phyloP scores from a whole-genome alignment of 768 basidiomycete genomes.

The Suillus americanus region DNA sequence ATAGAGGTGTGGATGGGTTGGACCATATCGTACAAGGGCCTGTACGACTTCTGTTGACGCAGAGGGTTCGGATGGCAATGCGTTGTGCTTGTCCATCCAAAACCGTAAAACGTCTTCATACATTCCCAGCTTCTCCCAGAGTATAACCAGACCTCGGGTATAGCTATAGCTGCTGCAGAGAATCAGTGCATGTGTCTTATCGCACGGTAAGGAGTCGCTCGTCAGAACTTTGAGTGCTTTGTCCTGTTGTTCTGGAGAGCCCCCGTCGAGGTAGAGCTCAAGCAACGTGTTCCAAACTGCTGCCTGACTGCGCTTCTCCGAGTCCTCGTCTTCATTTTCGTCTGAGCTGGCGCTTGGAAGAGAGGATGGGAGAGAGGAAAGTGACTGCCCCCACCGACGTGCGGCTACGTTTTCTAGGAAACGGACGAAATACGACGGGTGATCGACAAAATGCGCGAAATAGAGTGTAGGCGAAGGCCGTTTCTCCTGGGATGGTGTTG shows the following conservation, averaged over 20 bases:
- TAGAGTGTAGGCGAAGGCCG: conserved; percentile 81
- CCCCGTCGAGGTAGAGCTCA: conserved; percentile 79
- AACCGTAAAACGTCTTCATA: conserved; percentile 93
- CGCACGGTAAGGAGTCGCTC: conserved; percentile 68
- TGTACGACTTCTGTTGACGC: conserved; percentile 55
- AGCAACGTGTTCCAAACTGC: conserved; percentile 96
- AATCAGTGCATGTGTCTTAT: conserved; percentile 90
- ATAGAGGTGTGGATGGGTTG: conserved; percentile 71
- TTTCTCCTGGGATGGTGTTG: conserved; percentile 30
- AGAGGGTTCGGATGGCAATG: conserved; percentile 37
- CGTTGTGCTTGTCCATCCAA: conserved; percentile 75
- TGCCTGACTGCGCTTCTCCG: conserved; percentile 66
- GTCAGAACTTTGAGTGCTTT: conserved; percentile 77
- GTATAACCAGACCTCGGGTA: conserved; percentile 78
- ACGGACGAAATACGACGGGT: conserved; percentile 74
- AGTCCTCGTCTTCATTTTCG: conserved; percentile 49
- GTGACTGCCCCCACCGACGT: conserved; percentile 75
- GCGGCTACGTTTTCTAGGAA: conserved; percentile 88
- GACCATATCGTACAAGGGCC: conserved; percentile 75
- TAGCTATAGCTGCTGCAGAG: conserved; percentile 85
- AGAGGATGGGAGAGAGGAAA: conserved; percentile 38
- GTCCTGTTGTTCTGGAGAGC: conserved; percentile 22
- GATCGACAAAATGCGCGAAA: conserved; percentile 94
- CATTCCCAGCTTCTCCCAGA: conserved; percentile 96
- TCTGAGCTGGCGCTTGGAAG: conserved; percentile 13